Evolutionary conservation across 257 asterid species (phyloP).

Genomic region (Solanum lignicaule): DNA sequence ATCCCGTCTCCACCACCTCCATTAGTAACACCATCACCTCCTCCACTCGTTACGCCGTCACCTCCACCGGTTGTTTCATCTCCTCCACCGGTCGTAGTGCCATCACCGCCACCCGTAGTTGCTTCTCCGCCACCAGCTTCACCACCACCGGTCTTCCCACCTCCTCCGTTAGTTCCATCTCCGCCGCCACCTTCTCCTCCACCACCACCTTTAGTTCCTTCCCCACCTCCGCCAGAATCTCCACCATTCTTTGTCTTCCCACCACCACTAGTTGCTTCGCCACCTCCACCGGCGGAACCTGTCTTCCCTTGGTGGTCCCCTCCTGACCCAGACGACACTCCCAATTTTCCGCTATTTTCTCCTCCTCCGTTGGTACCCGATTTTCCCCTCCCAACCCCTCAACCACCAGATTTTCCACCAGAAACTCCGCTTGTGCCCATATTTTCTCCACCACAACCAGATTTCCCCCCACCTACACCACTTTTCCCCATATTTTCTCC

Average conservation of each 20-base stretch:
- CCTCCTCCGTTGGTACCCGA: slow-evolving; percentile 6
- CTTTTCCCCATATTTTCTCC: background rate
- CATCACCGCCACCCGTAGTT: background rate
- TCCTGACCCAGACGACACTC: slow-evolving; percentile 9
- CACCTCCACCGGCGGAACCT: slow-evolving; percentile 17
- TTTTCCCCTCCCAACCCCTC: background rate
- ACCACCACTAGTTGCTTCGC: slow-evolving; percentile 10
- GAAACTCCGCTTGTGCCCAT: background rate
- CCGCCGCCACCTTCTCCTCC: background rate
- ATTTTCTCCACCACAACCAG: background rate
- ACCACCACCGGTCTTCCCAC: slow-evolving; percentile 9
- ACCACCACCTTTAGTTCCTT: background rate
- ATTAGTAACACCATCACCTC: background rate
- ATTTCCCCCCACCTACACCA: background rate
- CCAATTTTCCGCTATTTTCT: slow-evolving; percentile 7
- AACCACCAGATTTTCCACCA: background rate
- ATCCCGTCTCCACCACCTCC: slow-evolving; percentile 1
- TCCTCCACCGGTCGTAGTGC: slow-evolving; percentile 3
- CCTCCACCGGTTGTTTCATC: slow-evolving; percentile 12
- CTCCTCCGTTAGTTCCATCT: background rate
- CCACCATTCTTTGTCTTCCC: slow-evolving; percentile 12
- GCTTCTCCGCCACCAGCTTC: slow-evolving; percentile 2
- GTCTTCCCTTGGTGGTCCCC: slow-evolving; percentile 22
- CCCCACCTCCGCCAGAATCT: background rate
- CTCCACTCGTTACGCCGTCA: background rate